phyloP scores from a whole-genome alignment of 1,139 yeast genomes.

The Diutina neorugosa region DNA sequence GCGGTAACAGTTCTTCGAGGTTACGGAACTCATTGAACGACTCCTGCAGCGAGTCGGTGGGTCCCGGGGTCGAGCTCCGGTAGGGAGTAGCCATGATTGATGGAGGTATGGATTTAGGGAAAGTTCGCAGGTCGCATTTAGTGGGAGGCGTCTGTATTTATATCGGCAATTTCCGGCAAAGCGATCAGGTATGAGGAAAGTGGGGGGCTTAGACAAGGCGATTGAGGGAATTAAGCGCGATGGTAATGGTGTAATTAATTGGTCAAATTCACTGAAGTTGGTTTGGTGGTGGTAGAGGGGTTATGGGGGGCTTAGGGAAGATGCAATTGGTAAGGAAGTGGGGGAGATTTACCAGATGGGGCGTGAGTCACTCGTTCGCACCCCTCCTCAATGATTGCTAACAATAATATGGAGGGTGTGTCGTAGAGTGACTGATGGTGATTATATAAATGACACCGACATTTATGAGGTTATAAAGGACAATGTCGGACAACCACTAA shows the following conservation, averaged over 20 bases:
- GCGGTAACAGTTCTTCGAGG: slow-evolving; percentile 35
- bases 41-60: slow-evolving; percentile 7
- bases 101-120: neutral
- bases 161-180: neutral
- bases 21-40: slow-evolving; percentile 27
- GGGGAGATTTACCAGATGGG: neutral
- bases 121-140: neutral
- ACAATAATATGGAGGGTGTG: neutral
- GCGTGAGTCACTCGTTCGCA: neutral
- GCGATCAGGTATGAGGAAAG: neutral
- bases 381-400: neutral
- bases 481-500: no score
- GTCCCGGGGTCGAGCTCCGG: neutral
- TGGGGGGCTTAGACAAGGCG: neutral
- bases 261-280: no score
- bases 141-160: neutral
- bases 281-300: no score
- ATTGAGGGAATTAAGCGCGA: neutral
- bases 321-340: neutral
- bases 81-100: neutral
- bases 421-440: neutral
- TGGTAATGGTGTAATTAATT: no score
- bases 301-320: neutral
- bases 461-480: no score
- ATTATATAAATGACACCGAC: no score